Evolutionary conservation across 208 protist genomes (phyloP), one percentile per base, ranked within the genome.

Genomic region (Trypanosoma scelopori): DNA sequence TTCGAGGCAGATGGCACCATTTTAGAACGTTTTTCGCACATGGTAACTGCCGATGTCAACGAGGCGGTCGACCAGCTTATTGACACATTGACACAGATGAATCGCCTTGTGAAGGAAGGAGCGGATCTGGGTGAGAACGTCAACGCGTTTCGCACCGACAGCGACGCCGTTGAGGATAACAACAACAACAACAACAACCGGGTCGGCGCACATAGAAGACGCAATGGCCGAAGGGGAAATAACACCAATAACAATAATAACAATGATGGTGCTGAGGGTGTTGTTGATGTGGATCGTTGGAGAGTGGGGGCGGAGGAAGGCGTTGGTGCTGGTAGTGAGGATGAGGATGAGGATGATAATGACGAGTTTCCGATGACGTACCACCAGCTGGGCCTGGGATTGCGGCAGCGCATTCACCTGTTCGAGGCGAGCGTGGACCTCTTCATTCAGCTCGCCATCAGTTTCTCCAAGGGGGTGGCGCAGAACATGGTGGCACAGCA

Each of bases 401-500:
- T 96, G 20, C 80, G 78, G 42, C 78, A 79, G 6, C 52, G 84
- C 66, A 87, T 93, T 47, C 65, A 82, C 60, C 79, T 94, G 27
- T 96, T 94, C 72, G 80, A 84, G 56, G 77, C 79, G 4, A 84
- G 78, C 56, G 87, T 93, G 68, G 84, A 89, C 55, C 81, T 96
- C 73, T 96, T 96, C 65, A 91, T 90, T 68, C 73, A 92, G 74
- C 79, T 96, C 13, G 69, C 85, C 22, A 63, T 76, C 9, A 81
- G 85, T 66, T 96, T 93, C 51, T 79, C 76, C 18, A 78, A 80
- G 20, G 91, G 91, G 13, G 86, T 96, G 0, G 86, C 84, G 47
- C 91, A 93, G 67, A 93, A 96, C 69, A 84, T 93, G 76, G 91
- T 96, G 41, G 85, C 84, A 20, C 78, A 86, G 61, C 91, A 96